Conservation (phyloP, 1,284 basidiomycete species). For the Hortiboletus rubellus region DNA sequence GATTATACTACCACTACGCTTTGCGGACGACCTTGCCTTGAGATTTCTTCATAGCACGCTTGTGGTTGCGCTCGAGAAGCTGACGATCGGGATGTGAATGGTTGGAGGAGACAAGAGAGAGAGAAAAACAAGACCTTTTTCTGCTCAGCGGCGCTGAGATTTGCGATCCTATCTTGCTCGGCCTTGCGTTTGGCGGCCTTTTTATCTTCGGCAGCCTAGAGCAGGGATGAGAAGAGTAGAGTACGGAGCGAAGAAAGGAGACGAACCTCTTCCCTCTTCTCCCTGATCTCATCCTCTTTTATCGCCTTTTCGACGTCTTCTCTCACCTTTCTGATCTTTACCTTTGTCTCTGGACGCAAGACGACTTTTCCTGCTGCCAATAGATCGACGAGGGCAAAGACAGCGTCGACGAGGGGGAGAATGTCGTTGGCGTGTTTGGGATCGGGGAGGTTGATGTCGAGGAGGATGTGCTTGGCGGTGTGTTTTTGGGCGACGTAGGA, state of each 20-base stretch:
- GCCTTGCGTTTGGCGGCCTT: conserved; percentile 72
- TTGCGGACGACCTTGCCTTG: conserved; percentile 58
- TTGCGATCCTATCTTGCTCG: conserved; percentile 69
- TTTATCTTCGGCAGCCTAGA: conserved; percentile 61
- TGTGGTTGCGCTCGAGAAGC: conserved; percentile 75
- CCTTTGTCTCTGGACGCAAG: conserved; percentile 77
- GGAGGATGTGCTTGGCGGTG: conserved; percentile 63
- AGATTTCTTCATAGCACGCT: conserved; percentile 64
- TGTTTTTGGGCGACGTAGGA: conserved; percentile 38
- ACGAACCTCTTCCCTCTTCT: conserved; percentile 70
- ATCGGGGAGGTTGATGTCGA: conserved; percentile 64
- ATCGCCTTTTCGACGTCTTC: conserved; percentile 69
- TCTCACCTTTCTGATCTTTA: conserved; percentile 70
- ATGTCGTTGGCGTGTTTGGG: conserved; percentile 49
- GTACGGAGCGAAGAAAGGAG: not conserved
- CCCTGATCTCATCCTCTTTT: conserved; percentile 66
- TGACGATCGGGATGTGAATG: conserved; percentile 26
- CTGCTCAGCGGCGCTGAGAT: conserved; percentile 78
- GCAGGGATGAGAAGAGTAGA: not conserved
- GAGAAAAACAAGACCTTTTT: conserved; percentile 58
- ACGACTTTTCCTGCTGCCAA: conserved; percentile 49
- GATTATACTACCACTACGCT: conserved; percentile 15
- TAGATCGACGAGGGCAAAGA: conserved; percentile 75
- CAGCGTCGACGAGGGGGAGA: conserved; percentile 58
- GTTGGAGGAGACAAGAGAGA: not conserved